These are phyloP conservation scores for Suillus placidus DNA, from an alignment of 768 basidiomycete genomes.

Conservation along the genomic window DNA sequence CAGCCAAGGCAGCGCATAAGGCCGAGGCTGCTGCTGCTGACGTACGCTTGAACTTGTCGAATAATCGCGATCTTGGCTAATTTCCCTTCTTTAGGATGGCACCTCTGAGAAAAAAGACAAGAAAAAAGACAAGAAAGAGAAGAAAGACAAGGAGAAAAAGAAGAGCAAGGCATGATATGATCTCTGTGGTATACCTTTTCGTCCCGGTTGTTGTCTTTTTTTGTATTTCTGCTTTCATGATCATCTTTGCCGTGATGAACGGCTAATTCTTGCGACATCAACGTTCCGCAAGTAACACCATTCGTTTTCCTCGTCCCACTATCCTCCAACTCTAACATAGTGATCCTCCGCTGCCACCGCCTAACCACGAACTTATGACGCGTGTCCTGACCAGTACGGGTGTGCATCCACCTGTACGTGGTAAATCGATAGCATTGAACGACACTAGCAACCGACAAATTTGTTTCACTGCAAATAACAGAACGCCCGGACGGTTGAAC, in stretches of 20 bases:
- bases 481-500: neutral
- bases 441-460: neutral
- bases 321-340: neutral
- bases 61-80: constrained; percentile 13
- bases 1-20: constrained; percentile 67
- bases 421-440: neutral
- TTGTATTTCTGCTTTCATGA: neutral
- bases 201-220: constrained; percentile 1
- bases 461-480: neutral
- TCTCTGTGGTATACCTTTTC: constrained; percentile 8
- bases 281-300: neutral
- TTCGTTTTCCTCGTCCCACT: neutral
- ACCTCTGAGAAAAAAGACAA: constrained; percentile 42
- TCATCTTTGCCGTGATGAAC: neutral
- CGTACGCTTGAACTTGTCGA: constrained; percentile 32
- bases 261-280: neutral
- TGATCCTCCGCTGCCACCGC: neutral
- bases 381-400: neutral
- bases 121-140: constrained; percentile 44
- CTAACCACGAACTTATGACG: neutral
- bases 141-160: constrained; percentile 55
- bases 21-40: constrained; percentile 41
- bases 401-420: neutral
- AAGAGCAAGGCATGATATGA: constrained; percentile 46
- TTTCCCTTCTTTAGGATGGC: constrained; percentile 28